phyloP scores from a whole-genome alignment of 495 filamentous ascomycete species.

The Podospora pseudopauciseta region DNA sequence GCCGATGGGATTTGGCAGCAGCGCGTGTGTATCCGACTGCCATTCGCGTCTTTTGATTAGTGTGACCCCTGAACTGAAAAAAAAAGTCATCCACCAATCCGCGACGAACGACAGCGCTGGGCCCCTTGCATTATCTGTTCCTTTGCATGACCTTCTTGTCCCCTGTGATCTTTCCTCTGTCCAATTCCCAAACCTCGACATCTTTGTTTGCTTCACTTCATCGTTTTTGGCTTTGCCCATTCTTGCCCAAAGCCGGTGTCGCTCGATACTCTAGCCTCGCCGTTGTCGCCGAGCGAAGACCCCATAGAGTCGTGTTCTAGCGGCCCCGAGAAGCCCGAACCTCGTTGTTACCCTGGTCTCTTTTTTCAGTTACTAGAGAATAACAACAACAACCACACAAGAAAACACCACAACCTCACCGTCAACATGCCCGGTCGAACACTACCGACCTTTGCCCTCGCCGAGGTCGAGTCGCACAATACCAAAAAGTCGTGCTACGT shows the following conservation, averaged over 20 bases:
- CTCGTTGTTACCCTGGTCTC: constrained; percentile 4
- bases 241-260: neutral
- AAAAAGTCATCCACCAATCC: constrained; percentile 15
- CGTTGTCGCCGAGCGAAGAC: neutral
- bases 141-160: neutral
- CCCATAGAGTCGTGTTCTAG: neutral
- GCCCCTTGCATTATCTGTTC: neutral
- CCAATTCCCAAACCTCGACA: neutral
- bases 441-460: constrained; percentile 71
- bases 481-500: constrained; percentile 86
- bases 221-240: neutral
- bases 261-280: neutral
- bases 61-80: constrained; percentile 14
- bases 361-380: neutral
- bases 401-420: neutral
- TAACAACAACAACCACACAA: neutral
- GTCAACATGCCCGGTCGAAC: constrained; percentile 42
- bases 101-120: constrained; percentile 1
- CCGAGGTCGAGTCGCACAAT: constrained; percentile 79
- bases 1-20: constrained; percentile 12
- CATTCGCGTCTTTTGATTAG: constrained; percentile 19
- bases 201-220: neutral
- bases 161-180: neutral
- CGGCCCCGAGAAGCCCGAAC: constrained; percentile 1
- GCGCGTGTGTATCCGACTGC: neutral